A percentile compares a stretch with the other conserved stretches of the same genome.
phyloP scores from a whole-genome alignment of 306 rosid species.

The Cajanus cajan region DNA sequence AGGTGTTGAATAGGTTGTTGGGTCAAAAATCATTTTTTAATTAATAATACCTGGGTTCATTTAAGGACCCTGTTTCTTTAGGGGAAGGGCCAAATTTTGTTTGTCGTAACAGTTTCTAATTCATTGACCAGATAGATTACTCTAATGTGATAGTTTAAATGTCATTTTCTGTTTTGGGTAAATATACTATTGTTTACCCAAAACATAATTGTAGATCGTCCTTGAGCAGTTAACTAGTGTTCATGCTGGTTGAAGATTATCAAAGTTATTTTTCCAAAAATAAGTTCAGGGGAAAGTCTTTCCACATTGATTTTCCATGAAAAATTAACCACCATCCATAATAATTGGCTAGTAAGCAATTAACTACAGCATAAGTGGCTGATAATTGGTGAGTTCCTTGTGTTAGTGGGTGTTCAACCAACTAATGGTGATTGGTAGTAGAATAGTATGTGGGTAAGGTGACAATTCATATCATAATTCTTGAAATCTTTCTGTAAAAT shows the following conservation, averaged over 20 bases:
- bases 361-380: neutral
- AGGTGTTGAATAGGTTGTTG: too few species aligned
- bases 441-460: neutral
- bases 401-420: neutral
- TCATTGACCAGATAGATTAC: neutral
- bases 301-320: neutral
- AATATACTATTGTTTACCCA: neutral
- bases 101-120: neutral
- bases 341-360: neutral
- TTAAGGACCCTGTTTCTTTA: neutral
- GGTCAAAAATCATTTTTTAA: too few species aligned
- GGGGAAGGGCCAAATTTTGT: neutral
- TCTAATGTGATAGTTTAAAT: neutral
- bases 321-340: neutral
- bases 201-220: neutral
- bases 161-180: neutral
- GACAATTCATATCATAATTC: neutral
- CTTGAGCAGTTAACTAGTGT: neutral
- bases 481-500: neutral
- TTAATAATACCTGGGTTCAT: too few species aligned
- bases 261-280: neutral
- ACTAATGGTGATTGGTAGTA: neutral
- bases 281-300: conserved; percentile 1
- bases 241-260: neutral
- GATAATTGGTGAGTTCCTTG: neutral